phyloP scores from a whole-genome alignment of 2,329 filamentous ascomycete genomes.

The Fusarium luffae region DNA sequence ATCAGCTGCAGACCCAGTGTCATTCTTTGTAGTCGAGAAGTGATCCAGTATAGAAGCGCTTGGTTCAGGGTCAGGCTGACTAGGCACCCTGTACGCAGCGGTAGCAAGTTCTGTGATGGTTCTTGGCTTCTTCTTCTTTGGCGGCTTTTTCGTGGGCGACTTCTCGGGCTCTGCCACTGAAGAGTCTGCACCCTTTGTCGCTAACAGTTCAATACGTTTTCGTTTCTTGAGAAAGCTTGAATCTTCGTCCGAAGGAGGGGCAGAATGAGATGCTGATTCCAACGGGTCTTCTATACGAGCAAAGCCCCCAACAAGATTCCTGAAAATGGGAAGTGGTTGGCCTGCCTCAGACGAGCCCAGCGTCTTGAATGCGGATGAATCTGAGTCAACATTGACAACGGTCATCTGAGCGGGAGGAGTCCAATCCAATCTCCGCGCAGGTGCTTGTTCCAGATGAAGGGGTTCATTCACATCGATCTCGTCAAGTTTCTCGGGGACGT shows the following conservation, averaged over 20 bases:
- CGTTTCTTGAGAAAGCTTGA: constrained; percentile 61
- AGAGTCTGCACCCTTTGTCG: constrained; percentile 46
- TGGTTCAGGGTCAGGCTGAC: constrained; percentile 48
- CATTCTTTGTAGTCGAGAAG: constrained; percentile 42
- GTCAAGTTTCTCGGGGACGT: constrained; percentile 19
- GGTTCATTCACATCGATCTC: constrained; percentile 48
- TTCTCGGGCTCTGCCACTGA: constrained; percentile 40
- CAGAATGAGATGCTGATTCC: constrained; percentile 33
- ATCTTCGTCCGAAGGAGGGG: constrained; percentile 42
- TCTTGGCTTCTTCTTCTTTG: constrained; percentile 77
- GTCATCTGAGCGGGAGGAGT: constrained; percentile 68
- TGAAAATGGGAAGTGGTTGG: constrained; percentile 53
- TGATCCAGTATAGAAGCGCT: constrained; percentile 59
- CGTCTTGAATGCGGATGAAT: constrained; percentile 45
- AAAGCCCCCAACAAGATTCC: constrained; percentile 57
- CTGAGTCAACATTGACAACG: constrained; percentile 45
- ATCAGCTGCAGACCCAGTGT: neutral
- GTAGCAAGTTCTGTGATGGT: constrained; percentile 85
- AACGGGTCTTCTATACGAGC: constrained; percentile 49
- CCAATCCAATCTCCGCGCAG: constrained; percentile 71
- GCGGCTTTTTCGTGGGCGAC: constrained; percentile 62
- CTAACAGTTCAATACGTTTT: constrained; percentile 65
- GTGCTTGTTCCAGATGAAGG: constrained; percentile 60
- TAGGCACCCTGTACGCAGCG: constrained; percentile 67
- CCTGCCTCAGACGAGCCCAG: constrained; percentile 12